phyloP scores from a whole-genome alignment of 176 grass and related monocot genomes.

The Rhipidocladum racemiflorum region DNA sequence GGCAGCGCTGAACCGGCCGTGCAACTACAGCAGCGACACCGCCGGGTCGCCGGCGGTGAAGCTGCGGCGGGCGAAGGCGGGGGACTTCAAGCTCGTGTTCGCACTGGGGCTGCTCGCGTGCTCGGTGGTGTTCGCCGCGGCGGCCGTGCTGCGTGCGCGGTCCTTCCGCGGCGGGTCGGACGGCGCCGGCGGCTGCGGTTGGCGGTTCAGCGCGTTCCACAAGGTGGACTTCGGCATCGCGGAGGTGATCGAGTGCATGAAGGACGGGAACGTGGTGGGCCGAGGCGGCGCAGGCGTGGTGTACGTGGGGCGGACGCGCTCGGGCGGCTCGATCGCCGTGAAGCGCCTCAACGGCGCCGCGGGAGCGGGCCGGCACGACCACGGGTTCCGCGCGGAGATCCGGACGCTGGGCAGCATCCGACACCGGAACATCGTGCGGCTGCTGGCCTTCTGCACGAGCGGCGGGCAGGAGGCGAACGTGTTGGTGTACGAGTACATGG shows the following conservation, averaged over 20 bases:
- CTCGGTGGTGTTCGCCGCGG: conserved; percentile 71
- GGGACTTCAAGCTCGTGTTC: conserved; percentile 70
- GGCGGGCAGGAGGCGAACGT: conserved; percentile 29
- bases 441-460: conserved; percentile 71
- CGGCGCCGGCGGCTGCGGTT: background rate
- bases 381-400: conserved; percentile 84
- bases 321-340: conserved; percentile 61
- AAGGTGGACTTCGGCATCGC: conserved; percentile 82
- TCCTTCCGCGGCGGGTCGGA: conserved; percentile 24
- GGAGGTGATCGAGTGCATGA: conserved; percentile 93
- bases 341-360: conserved; percentile 51
- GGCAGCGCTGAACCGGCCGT: conserved; percentile 35
- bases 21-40: background rate
- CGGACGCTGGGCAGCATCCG: conserved; percentile 86
- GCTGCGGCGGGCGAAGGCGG: background rate
- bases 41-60: background rate
- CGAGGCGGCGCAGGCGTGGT: conserved; percentile 85
- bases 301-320: conserved; percentile 47
- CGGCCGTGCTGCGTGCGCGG: conserved; percentile 57
- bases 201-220: conserved; percentile 82
- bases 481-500: conserved; percentile 98
- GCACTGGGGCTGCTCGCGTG: conserved; percentile 75
- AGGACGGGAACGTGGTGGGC: conserved; percentile 86
- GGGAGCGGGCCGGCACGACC: conserved; percentile 38
- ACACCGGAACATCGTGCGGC: conserved; percentile 88